phyloP scores from a whole-genome alignment of 768 basidiomycete genomes.

The Tephrocybe rancida region DNA sequence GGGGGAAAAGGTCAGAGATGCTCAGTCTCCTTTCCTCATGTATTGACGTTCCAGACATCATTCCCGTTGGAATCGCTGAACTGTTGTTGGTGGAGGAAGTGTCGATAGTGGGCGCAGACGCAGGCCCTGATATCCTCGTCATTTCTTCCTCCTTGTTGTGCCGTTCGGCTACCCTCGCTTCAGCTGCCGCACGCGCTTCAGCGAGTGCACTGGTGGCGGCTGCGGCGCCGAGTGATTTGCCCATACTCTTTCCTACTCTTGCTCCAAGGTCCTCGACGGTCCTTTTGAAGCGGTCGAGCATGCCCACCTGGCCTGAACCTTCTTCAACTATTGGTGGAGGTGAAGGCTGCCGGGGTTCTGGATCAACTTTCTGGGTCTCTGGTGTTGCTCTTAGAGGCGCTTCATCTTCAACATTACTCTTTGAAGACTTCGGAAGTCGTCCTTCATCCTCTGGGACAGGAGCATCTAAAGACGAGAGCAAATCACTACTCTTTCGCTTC shows the following conservation, averaged over 20 bases:
- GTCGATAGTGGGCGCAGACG: slow-evolving; percentile 14
- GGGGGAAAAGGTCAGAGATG: slow-evolving; percentile 60
- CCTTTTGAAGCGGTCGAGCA: slow-evolving; percentile 69
- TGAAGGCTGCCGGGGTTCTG: not conserved
- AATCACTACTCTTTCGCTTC: slow-evolving; percentile 72
- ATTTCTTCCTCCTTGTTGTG: slow-evolving; percentile 50
- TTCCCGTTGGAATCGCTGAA: not conserved
- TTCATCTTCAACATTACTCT: slow-evolving; percentile 39
- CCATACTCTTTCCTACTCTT: slow-evolving; percentile 55
- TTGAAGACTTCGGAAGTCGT: slow-evolving; percentile 51
- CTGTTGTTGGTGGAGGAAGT: not conserved
- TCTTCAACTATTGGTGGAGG: not conserved
- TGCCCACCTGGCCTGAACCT: slow-evolving; percentile 39
- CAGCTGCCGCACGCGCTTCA: slow-evolving; percentile 67
- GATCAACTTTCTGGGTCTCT: not conserved
- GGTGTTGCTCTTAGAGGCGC: slow-evolving; percentile 23
- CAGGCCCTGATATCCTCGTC: slow-evolving; percentile 21
- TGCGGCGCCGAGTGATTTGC: slow-evolving; percentile 63
- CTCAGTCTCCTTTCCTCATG: slow-evolving; percentile 44
- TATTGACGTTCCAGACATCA: not conserved
- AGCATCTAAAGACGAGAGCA: slow-evolving; percentile 23
- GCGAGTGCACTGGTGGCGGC: slow-evolving; percentile 62
- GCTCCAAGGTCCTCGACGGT: slow-evolving; percentile 70
- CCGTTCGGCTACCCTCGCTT: slow-evolving; percentile 69
- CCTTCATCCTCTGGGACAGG: slow-evolving; percentile 38